Evolutionary conservation across 129 eudicot species (phyloP), one percentile per base, ranked within the genome.

Genomic region (Scalesia atractyloides): DNA sequence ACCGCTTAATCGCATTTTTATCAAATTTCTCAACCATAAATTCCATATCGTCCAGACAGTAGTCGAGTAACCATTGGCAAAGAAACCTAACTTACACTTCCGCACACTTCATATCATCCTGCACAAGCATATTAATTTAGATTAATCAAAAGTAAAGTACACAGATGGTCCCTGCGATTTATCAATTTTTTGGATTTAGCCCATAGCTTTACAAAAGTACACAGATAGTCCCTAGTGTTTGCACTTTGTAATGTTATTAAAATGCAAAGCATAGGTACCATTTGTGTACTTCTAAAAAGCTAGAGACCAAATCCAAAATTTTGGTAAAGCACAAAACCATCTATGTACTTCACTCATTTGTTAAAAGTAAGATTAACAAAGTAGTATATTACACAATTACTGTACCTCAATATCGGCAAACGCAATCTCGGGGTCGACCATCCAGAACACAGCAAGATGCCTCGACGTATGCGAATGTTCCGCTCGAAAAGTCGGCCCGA

Each of bases 401-500:
- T 15, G 53, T 83, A 89, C 98, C 90, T 93, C 75, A 26, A 93
- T 74, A 82, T 93, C 97, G 33, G 98, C 98, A 84, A 93, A 93
- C 14, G 98, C 98, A 43, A 93, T 80, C 73, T 93, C 98, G 13
- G 98, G 97, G 65, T 93, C 98, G 66, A 93, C 90, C 98, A 93
- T 93, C 98, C 98, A 93, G 71, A 93, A 89, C 52, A 89, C 98
- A 2, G 98, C 97, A 26, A 93, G 89, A 87, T 93, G 98, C 67
- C 98, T 83, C 10, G 98, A 76, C 11, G 97, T 93, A 72, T 93
- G 97, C 20, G 98, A 93, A 62, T 89, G 69, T 76, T 93, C 98
- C 70, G 98, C 98, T 68, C 98, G 88, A 80, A 93, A 93, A 43
- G 98, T 93, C 12, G 98, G 98, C n/a, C 98, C 98, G 69, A 93